A percentile compares a stretch with the other conserved stretches of the same genome.
These are phyloP conservation scores for Verticillium tricorpus DNA, from an alignment of 2,329 filamentous ascomycete genomes.

Conservation along the genomic window DNA sequence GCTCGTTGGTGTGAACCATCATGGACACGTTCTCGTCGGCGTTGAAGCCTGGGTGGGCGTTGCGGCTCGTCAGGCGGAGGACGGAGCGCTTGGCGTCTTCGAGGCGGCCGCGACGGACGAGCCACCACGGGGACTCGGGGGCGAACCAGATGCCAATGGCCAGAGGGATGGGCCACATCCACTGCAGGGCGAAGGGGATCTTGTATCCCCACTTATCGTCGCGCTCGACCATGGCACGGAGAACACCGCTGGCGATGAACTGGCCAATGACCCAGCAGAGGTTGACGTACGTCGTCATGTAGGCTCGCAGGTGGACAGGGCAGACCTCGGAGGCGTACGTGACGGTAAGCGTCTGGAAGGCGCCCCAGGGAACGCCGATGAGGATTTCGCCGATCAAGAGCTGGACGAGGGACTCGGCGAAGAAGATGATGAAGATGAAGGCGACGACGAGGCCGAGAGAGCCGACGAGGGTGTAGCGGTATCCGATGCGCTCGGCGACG, in stretches of 20 bases:
- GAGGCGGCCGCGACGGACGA: constrained; percentile 34
- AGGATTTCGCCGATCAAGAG: constrained; percentile 41
- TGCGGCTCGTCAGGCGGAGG: constrained; percentile 29
- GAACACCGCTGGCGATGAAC: constrained; percentile 37
- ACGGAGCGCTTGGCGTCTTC: constrained; percentile 35
- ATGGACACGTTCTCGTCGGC: constrained; percentile 41
- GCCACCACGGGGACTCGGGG: constrained; percentile 48
- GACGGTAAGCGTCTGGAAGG: constrained; percentile 41
- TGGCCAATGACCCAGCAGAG: constrained; percentile 47
- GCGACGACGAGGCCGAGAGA: constrained; percentile 31
- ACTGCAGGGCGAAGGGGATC: constrained; percentile 45
- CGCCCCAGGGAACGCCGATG: constrained; percentile 41
- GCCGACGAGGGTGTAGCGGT: constrained; percentile 41
- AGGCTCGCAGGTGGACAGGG: constrained; percentile 40
- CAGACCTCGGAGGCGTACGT: constrained; percentile 46
- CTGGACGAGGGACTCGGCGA: constrained; percentile 32
- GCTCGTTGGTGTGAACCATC: constrained; percentile 47
- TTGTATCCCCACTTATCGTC: constrained; percentile 38
- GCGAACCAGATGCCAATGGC: constrained; percentile 36
- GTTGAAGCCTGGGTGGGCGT: constrained; percentile 25
- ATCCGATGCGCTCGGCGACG: constrained; percentile 41
- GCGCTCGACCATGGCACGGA: constrained; percentile 32
- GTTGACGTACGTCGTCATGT: constrained; percentile 44
- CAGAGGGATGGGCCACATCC: constrained; percentile 42
- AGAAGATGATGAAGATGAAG: constrained; percentile 47